These are phyloP conservation scores for Cutaneotrichosporon spelunceum DNA, from an alignment of 1,284 basidiomycete species.

Conservation along the genomic window DNA sequence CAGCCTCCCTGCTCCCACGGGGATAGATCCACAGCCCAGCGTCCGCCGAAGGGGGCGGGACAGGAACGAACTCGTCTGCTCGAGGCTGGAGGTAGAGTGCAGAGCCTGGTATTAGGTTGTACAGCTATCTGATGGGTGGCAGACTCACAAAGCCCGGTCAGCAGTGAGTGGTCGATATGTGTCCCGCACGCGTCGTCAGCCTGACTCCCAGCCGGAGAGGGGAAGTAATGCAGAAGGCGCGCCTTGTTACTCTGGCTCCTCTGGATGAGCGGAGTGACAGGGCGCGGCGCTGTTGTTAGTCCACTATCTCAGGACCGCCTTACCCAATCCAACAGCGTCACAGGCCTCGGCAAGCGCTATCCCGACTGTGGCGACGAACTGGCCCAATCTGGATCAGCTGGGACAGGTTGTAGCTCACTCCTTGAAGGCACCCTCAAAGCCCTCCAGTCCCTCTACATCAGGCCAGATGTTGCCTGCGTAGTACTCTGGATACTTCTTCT, in stretches of 20 bases:
- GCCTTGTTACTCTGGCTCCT: conserved; percentile 56
- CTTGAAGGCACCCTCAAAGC: conserved; percentile 82
- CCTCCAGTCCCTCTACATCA: conserved; percentile 60
- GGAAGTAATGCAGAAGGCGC: conserved; percentile 86
- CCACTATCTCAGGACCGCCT: not conserved
- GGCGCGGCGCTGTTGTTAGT: not conserved
- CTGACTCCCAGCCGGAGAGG: conserved; percentile 58
- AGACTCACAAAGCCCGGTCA: conserved; percentile 73
- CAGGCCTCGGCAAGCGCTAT: conserved; percentile 75
- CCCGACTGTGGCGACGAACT: conserved; percentile 75
- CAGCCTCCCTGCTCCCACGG: conserved; percentile 55
- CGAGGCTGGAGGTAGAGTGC: conserved; percentile 9
- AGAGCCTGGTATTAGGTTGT: not conserved
- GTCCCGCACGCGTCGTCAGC: conserved; percentile 67
- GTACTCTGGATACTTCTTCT: conserved; percentile 62
- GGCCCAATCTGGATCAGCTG: conserved; percentile 50
- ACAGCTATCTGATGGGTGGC: not conserved
- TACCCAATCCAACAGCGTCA: conserved; percentile 82
- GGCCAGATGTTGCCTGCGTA: conserved; percentile 61
- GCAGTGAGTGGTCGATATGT: conserved; percentile 70
- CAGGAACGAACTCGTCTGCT: not conserved
- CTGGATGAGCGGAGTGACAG: conserved; percentile 46
- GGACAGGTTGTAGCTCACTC: conserved; percentile 54
- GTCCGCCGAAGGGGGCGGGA: conserved; percentile 15
- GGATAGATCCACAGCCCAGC: conserved; percentile 88